Base-by-base conservation (phyloP, 1,284 basidiomycete genomes). In the Schizophyllum amplum region DNA sequence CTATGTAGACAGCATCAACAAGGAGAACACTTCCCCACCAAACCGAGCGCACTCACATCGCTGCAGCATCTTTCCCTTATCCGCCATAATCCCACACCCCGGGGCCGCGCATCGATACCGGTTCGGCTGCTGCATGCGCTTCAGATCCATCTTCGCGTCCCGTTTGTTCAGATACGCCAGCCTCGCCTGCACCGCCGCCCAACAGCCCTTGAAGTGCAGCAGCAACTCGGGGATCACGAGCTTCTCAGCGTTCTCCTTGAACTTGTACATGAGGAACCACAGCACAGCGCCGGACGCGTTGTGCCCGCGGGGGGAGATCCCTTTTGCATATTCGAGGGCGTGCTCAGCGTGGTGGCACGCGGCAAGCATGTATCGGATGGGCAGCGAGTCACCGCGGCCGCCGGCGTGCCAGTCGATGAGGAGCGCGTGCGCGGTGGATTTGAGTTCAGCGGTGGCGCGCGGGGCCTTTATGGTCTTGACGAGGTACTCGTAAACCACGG, bases 31-130 rank as follows among this genome's bases (percentile, higher is more conserved):
- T n/a, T n/a, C n/a, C n/a, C n/a, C n/a, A 42, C 51, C 51, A 6
- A 52, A 47, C 23, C 5, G 7, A 7, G 47, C n/a, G 7, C 48
- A 62, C 62, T 52, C 51, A 69, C 69, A 70, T 52, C 55, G 56
- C 7, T 57, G 57, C 23, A 71, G 55, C 60, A 67, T 63, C 49
- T 60, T 63, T 4, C 69, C 68, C 4, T 59, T 62, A 51, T 70
- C 65, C 9, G 66, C 64, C 56, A 68, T 60, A 24, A 71, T 63
- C 4, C 62, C 56, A 56, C 70, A 71, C 6, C 61, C 64, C 4
- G 64, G 57, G 5, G 61, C 65, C 0, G 69, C 70, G 55, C 70
- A 72, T 4, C 63, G 57, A 61, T 71, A 72, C 47, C 69, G 55
- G 53, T 67, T 65, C 1, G 70, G 63, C 5, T 60, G 60, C 54